Conservation (phyloP, 148 eudicot genomes). For the Nepenthes mirabilis region DNA sequence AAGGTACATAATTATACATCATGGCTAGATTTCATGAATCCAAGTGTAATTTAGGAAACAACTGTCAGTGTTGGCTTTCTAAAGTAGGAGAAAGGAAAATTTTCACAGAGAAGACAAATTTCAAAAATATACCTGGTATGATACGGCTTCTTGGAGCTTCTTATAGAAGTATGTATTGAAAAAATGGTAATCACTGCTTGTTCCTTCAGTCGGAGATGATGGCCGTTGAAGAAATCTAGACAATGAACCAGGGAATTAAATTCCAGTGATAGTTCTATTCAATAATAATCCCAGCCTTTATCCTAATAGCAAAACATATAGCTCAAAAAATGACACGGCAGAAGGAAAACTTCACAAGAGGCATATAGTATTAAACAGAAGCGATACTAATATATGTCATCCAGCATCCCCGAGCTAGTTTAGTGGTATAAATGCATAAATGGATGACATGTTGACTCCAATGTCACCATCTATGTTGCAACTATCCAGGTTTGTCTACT, state of each 20-base stretch:
- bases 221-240: constrained; percentile 56
- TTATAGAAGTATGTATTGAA: constrained; percentile 87
- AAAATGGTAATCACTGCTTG: constrained; percentile 38
- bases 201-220: constrained; percentile 20
- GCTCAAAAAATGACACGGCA: not conserved
- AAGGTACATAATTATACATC: too few species aligned
- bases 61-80: too few species aligned
- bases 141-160: constrained; percentile 65
- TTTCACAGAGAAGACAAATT: not conserved
- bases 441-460: too few species aligned
- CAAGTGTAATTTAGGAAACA: too few species aligned
- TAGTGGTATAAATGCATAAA: too few species aligned
- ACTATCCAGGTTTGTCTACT: not conserved
- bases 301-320: constrained; percentile 4
- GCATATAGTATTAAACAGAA: too few species aligned
- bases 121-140: constrained; percentile 31
- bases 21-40: too few species aligned
- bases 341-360: not conserved
- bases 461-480: not conserved
- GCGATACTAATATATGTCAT: too few species aligned
- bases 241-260: constrained; percentile 6
- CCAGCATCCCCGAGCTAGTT: too few species aligned
- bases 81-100: not conserved
- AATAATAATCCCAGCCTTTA: too few species aligned
- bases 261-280: constrained; percentile 3